Conservation (phyloP, 768 basidiomycete species). For the Hemileccinum rubropunctum region DNA sequence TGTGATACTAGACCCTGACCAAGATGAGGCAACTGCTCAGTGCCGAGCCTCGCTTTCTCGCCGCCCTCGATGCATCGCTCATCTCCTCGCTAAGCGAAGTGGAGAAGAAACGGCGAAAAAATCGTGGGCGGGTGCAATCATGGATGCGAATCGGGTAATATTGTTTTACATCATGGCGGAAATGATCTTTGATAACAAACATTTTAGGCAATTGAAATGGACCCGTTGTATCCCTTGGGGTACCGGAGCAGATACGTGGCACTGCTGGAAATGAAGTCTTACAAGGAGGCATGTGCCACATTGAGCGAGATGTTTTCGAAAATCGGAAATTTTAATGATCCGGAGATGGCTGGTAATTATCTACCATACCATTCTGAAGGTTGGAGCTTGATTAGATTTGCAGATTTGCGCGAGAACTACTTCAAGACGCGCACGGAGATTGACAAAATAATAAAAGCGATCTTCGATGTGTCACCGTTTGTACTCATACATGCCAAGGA, state of each 20-base stretch:
- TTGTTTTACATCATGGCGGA: neutral
- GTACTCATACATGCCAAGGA: conserved; percentile 8
- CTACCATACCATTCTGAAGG: neutral
- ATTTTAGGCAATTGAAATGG: conserved; percentile 2
- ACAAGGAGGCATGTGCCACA: neutral
- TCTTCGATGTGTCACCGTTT: conserved; percentile 2
- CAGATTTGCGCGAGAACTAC: conserved; percentile 4
- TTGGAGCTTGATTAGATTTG: neutral
- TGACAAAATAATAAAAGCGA: neutral
- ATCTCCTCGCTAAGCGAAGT: conserved; percentile 11
- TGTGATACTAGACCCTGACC: neutral
- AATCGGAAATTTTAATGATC: neutral
- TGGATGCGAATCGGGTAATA: conserved; percentile 4
- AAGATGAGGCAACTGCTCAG: neutral
- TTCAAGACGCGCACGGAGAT: neutral
- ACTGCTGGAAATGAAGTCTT: neutral
- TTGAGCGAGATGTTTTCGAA: neutral
- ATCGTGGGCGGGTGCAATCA: conserved; percentile 1
- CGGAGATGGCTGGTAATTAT: neutral
- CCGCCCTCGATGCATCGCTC: neutral
- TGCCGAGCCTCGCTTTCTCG: neutral
- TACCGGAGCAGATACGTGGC: conserved; percentile 4
- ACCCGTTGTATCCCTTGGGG: neutral
- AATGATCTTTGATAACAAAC: neutral
- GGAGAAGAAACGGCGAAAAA: neutral